A percentile compares a stretch with the other conserved stretches of the same genome.
Evolutionary conservation across 805 yeast species (phyloP).

Genomic region (Saccharomycopsis sp.): DNA sequence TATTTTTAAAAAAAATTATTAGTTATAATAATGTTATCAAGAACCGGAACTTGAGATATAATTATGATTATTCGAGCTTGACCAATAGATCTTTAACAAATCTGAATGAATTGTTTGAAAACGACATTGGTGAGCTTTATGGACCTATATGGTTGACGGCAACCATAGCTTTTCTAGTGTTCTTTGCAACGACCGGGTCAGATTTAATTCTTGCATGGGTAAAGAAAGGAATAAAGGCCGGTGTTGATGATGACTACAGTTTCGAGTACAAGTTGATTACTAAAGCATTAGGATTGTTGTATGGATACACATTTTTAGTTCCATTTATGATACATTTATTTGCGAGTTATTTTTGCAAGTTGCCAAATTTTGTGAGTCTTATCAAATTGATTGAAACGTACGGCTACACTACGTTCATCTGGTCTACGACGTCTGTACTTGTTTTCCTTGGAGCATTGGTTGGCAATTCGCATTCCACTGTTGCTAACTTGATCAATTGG

Average conservation of each 20-base stretch:
- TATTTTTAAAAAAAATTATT: constrained; percentile 49
- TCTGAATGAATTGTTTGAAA: constrained; percentile 32
- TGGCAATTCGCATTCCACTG: background rate
- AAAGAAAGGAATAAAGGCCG: constrained; percentile 31
- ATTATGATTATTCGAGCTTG: background rate
- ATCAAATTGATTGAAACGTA: constrained; percentile 64
- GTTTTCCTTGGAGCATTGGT: constrained; percentile 49
- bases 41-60: constrained; percentile 22
- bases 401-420: constrained; percentile 76
- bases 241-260: constrained; percentile 42
- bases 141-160: constrained; percentile 92
- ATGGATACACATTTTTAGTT: constrained; percentile 65
- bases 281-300: constrained; percentile 62
- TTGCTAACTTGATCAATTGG: constrained; percentile 43
- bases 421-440: constrained; percentile 77
- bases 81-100: background rate
- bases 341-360: constrained; percentile 48
- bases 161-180: constrained; percentile 65
- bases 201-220: constrained; percentile 54
- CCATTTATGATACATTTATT: constrained; percentile 52
- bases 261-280: constrained; percentile 58
- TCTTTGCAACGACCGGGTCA: constrained; percentile 68
- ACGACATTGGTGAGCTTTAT: constrained; percentile 60
- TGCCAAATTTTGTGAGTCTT: constrained; percentile 42
- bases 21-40: constrained; percentile 52